These are phyloP conservation scores for Taphrina communis DNA, from an alignment of 1,139 yeast species.

Conservation along the genomic window DNA sequence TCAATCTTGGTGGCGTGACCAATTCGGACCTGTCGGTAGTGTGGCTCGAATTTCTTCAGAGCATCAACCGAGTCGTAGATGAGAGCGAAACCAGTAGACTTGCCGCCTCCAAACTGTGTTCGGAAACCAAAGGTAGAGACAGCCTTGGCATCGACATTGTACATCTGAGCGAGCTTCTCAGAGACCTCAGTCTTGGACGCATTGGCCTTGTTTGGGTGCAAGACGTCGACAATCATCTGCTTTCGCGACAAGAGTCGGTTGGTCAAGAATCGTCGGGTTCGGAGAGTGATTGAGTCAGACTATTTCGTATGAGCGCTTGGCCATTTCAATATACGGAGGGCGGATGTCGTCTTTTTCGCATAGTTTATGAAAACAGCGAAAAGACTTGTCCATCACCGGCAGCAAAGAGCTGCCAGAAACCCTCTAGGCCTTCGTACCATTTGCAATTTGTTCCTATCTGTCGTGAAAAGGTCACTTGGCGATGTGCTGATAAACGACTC, in stretches of 20 bases:
- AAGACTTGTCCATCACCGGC: constrained; percentile 7
- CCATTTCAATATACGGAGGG: constrained; percentile 37
- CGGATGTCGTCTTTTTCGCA: not conserved
- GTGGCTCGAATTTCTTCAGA: constrained; percentile 98
- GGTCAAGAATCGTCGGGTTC: constrained; percentile 68
- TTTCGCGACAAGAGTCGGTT: constrained; percentile 99
- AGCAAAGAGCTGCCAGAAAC: constrained; percentile 6
- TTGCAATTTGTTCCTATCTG: not conserved
- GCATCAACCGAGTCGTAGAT: constrained; percentile 98
- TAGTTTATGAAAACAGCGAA: not conserved
- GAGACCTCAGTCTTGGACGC: constrained; percentile 99
- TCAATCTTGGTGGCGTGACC: constrained; percentile 87
- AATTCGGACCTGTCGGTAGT: constrained; percentile 99
- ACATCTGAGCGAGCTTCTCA: constrained; percentile 92
- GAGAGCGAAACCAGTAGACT: constrained; percentile 98
- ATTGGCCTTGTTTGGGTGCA: constrained; percentile 99
- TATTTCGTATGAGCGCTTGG: constrained; percentile 33
- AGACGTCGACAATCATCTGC: constrained; percentile 99
- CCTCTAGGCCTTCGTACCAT: constrained; percentile 29
- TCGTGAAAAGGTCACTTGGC: constrained; percentile 6
- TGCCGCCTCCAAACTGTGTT: constrained; percentile 99
- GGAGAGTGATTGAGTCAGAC: constrained; percentile 41
- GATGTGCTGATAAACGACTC: not conserved
- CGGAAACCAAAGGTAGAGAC: constrained; percentile 99
- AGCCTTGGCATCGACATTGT: constrained; percentile 98